Evolutionary conservation across 2,329 filamentous ascomycete genomes (phyloP), one percentile per base, ranked within the genome.

Genomic region (Hymenoscyphus albidus): DNA sequence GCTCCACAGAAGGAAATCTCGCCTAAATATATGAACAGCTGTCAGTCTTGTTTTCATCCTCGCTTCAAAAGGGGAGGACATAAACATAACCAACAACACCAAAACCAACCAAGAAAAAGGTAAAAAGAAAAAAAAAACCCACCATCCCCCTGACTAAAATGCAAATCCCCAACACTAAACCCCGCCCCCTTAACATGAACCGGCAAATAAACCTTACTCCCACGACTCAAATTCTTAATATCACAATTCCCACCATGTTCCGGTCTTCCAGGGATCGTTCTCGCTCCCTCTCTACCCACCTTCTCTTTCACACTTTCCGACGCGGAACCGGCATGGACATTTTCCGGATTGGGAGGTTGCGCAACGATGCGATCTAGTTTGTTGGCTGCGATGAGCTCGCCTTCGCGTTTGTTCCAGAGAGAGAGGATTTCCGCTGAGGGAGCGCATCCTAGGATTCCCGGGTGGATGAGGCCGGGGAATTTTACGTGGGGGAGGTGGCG

Each of bases 1-100:
- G 93, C 93, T 22, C 90, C 90, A 69, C 90, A 93, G 74, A 93
- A 97, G 2, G 88, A 92, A 65, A 97, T 96, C 75, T 97, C 93
- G 6, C 93, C 62, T 64, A 27, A 13, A 5, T 38, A 35, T 1
- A 12, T 38, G 56, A 51, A 22, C 1, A 6, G 1, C 35, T 27
- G 31, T 62, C 18, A 62, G 60, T 18, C 14, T 10, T 35, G 9
- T 35, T 35, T 2, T 35, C 35, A 35, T 7, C 2, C 35, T 35
- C 35, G 35, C 35, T 35, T 9, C 35, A 35, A 35, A 35, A 35
- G 5, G 35, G 3, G 35, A 27, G 35, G 4, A 6, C 35, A 35
- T 35, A 35, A 35, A 35, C 35, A 35, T 27, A 35, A 35, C 5
- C 35, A 35, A 35, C 5, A 35, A 35, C 35, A 5, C 32, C 35